Base-by-base conservation (phyloP, 2,329 filamentous ascomycete genomes). In the Dothistroma septosporum region DNA sequence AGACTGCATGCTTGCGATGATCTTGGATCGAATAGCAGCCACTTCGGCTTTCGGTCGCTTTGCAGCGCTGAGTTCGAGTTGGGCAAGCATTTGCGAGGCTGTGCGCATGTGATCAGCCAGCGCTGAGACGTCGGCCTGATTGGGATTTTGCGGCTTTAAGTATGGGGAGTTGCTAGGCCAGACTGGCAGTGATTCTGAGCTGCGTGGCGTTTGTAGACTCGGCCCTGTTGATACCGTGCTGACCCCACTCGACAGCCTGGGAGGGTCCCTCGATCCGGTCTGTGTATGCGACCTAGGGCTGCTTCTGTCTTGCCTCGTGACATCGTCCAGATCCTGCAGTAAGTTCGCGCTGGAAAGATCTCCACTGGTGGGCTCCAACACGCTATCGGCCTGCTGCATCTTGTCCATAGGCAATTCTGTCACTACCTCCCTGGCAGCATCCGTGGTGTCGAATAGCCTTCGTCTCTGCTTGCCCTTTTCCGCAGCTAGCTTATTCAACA, bases 1-100 rank as follows among this genome's bases (percentile, higher is more conserved):
- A 66, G 84, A 91, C 73, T 94, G 90, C 91, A 94, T 94, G 74
- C 90, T 93, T 2, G 90, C 90, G 69, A 94, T 94, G 65, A 94
- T 94, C 76, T 91, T 92, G 46, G 89, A 87, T 67, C 91, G 84
- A 73, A 94, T 94, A 8, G 90, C 88, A 19, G 89, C 90, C 4
- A 94, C 90, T 75, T 94, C 90, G 32, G 87, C 85, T 71, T 85
- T 89, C 1, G 90, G 90, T 35, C 90, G 82, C 75, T 93, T 94
- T 31, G 89, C 88, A 65, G 88, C 88, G 22, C 89, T 93, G 1
- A 88, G 85, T 61, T 94, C 90, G 10, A 94, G 81, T 69, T 94
- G 90, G 14, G 90, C 89, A 48, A 94, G 79, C 90, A 94, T 94
- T 74, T 92, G 89, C 14, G 90, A 91, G 4, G 90, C 90, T 4